Conservation (phyloP, 2,329 filamentous ascomycete species). For the Diatrype stigma region DNA sequence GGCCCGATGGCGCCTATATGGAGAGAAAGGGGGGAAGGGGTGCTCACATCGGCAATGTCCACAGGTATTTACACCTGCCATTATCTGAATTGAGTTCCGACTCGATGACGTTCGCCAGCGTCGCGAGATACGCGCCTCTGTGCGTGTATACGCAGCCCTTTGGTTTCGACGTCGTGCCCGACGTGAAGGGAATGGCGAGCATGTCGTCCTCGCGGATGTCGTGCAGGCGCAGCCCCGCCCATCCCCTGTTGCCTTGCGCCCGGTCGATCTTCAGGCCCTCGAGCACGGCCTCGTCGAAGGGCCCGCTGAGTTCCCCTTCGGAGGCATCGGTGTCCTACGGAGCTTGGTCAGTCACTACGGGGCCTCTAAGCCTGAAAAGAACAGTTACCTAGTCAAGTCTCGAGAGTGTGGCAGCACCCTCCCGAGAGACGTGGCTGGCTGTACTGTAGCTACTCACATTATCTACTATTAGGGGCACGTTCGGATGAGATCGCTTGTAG, state of each 20-base stretch:
- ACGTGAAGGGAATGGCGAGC: conserved; percentile 88
- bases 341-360: neutral
- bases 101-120: conserved; percentile 83
- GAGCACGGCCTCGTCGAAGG: conserved; percentile 77
- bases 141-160: conserved; percentile 95
- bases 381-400: too few species aligned
- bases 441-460: conserved; percentile 40
- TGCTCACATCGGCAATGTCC: conserved; percentile 85
- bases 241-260: conserved; percentile 63
- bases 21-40: conserved; percentile 19
- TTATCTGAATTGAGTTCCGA: conserved; percentile 71
- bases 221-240: conserved; percentile 70
- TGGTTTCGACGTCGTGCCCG: conserved; percentile 83
- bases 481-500: conserved; percentile 58
- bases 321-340: conserved; percentile 71
- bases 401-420: too few species aligned
- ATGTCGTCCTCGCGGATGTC: conserved; percentile 72
- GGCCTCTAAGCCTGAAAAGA: too few species aligned
- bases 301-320: conserved; percentile 69
- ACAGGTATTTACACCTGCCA: conserved; percentile 76
- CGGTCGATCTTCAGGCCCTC: conserved; percentile 74
- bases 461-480: conserved; percentile 73
- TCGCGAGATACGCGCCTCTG: conserved; percentile 78
- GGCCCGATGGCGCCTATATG: too few species aligned
- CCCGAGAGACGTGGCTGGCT: too few species aligned